These are phyloP conservation scores for Arachnomyces sp. DNA, from an alignment of 2,329 filamentous ascomycete genomes.

Conservation along the genomic window DNA sequence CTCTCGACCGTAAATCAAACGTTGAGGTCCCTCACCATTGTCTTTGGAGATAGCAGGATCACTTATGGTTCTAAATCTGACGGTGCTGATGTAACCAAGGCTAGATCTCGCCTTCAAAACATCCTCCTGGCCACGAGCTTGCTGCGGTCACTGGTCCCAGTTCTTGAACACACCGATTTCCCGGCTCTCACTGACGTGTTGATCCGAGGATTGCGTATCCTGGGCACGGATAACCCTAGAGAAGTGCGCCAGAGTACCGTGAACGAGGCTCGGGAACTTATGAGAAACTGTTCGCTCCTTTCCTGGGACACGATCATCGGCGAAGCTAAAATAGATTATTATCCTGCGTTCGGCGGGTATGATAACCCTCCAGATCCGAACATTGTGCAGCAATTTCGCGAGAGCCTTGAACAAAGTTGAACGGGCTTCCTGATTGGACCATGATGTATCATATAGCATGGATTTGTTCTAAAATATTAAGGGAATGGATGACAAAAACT, in stretches of 20 bases:
- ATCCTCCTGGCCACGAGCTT: constrained; percentile 2
- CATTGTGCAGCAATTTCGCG: background rate
- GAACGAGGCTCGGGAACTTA: no score
- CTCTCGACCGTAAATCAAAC: constrained; percentile 1
- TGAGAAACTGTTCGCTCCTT: background rate
- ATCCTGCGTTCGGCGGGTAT: background rate
- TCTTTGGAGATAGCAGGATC: constrained; percentile 1
- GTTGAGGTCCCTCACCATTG: constrained; percentile 5
- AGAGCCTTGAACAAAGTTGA: constrained; percentile 1
- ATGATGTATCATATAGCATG: background rate
- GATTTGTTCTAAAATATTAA: no score
- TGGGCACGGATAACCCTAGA: background rate
- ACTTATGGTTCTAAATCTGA: background rate
- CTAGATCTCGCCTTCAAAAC: background rate
- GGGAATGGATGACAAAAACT: no score
- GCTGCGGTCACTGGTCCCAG: background rate
- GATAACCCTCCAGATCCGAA: background rate
- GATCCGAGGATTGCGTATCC: constrained; percentile 1
- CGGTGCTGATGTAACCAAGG: no score
- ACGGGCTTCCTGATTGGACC: no score
- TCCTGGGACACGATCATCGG: constrained; percentile 1
- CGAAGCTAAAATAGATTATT: background rate
- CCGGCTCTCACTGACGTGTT: background rate
- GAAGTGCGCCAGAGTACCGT: background rate
- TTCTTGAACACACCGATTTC: background rate